Evolutionary conservation across 2,329 filamentous ascomycete species (phyloP), one percentile per base, ranked within the genome.

Genomic region (Colletotrichum siamense): DNA sequence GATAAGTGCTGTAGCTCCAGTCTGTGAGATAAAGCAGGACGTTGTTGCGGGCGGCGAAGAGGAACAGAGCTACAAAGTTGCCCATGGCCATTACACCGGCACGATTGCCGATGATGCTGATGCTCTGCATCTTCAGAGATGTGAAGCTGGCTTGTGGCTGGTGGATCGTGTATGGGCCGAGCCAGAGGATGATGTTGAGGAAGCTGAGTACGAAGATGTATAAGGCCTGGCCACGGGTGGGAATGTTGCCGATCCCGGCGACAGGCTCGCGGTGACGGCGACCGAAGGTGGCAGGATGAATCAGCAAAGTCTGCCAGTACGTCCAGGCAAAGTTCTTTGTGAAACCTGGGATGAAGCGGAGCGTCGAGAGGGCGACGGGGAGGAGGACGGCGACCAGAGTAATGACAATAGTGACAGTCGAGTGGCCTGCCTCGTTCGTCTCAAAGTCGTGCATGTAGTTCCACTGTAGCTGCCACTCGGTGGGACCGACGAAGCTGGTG

Each of bases 361-460:
- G 63, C 1, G 86, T 77, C 1, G 85, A 86, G 1, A 84, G 70
- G 8, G 77, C 52, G 16, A 85, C 77, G 5, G 83, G 83, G 22
- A 84, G 78, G 8, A 82, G 79, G 13, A 85, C 79, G 16, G 83
- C 82, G 18, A 82, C 77, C 57, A 83, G 67, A 24, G 79, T 77
- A 26, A 83, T 76, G 55, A 79, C 78, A 15, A 79, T 71, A 9
- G 77, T 79, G 15, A 52, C 70, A 6, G 71, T 81, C 1, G 80
- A 78, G 63, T 82, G 81, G 8, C 81, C 79, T 3, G 52, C 72
- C 67, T 85, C 83, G 44, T 90, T 91, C 75, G 83, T 82, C 66
- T 91, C 89, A 49, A 90, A 90, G 71, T 89, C 87, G 16, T 87
- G 79, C 83, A 89, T 86, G 72, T 88, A 88, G 77, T 88, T 90